phyloP scores from a whole-genome alignment of 2,329 filamentous ascomycete genomes.

The Colletotrichum chrysophilum region DNA sequence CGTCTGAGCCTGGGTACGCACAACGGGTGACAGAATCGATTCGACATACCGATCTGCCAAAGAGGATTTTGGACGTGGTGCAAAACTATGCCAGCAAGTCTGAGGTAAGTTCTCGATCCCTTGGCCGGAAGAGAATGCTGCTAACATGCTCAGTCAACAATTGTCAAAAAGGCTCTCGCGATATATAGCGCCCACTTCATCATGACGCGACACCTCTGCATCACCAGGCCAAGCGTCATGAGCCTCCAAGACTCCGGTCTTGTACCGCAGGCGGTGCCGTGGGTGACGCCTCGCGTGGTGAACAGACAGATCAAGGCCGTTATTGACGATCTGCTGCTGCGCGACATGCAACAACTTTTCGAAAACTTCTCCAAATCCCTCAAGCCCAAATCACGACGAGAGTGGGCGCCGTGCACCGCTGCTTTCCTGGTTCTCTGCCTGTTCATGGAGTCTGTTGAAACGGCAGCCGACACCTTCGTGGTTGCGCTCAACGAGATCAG shows the following conservation, averaged over 20 bases:
- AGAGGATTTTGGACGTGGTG: constrained; percentile 50
- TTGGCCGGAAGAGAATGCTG: background rate
- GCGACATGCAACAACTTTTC: constrained; percentile 57
- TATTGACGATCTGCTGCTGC: constrained; percentile 59
- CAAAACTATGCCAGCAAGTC: constrained; percentile 52
- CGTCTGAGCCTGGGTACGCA: constrained; percentile 52
- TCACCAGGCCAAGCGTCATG: constrained; percentile 49
- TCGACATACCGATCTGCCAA: constrained; percentile 49
- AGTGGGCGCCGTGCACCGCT: constrained; percentile 63
- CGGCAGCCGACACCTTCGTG: constrained; percentile 57
- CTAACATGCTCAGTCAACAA: constrained; percentile 38
- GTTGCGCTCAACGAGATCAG: constrained; percentile 56
- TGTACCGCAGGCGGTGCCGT: constrained; percentile 47
- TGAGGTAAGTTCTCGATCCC: constrained; percentile 37
- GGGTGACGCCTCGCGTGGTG: constrained; percentile 58
- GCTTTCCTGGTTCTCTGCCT: constrained; percentile 62
- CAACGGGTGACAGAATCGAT: constrained; percentile 55
- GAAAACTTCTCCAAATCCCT: constrained; percentile 57
- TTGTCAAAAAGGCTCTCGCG: constrained; percentile 58
- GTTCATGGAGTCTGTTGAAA: constrained; percentile 64
- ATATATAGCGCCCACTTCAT: constrained; percentile 64
- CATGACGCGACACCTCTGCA: constrained; percentile 58
- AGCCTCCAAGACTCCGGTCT: constrained; percentile 39
- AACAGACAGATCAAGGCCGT: constrained; percentile 62
- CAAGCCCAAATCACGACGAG: constrained; percentile 56